A percentile compares a stretch with the other conserved stretches of the same genome.
Evolutionary conservation across 1,284 basidiomycete species (phyloP).

Genomic region (Leccinum variabile): DNA sequence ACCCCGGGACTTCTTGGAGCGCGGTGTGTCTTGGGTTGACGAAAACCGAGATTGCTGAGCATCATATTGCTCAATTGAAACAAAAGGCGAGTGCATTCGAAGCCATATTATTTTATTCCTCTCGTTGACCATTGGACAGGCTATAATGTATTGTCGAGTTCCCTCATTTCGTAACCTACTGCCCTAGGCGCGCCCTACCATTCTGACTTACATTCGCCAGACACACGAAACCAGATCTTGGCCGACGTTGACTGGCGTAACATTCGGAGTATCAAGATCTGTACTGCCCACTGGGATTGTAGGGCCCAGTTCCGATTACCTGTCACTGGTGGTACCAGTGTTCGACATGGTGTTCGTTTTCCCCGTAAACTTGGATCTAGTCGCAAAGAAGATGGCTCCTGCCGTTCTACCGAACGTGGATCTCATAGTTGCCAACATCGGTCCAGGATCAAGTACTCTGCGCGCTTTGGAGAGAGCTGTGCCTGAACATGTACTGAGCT

Average conservation of each 20-base stretch:
- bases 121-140: constrained; percentile 10
- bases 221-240: constrained; percentile 43
- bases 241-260: constrained; percentile 43
- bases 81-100: constrained; percentile 33
- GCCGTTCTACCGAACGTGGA: constrained; percentile 25
- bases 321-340: constrained; percentile 46
- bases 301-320: constrained; percentile 17
- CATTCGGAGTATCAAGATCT: constrained; percentile 47
- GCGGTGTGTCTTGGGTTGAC: too few relatives aligned
- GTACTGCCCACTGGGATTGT: constrained; percentile 43
- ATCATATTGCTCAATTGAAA: constrained; percentile 40
- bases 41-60: constrained; percentile 33
- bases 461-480: constrained; percentile 42
- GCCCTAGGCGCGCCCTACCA: constrained; percentile 57
- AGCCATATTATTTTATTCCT: background rate
- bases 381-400: constrained; percentile 37
- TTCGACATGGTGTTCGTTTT: constrained; percentile 61
- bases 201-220: constrained; percentile 37
- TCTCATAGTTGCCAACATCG: constrained; percentile 53
- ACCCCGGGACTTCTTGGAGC: too few relatives aligned
- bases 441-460: constrained; percentile 50
- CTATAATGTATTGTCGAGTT: constrained; percentile 17
- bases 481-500: constrained; percentile 25
- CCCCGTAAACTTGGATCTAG: constrained; percentile 55
- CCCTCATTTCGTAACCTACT: constrained; percentile 43